Evolutionary conservation across 2,329 filamentous ascomycete genomes (phyloP).

Genomic region (Aspergillus carbonarius): DNA sequence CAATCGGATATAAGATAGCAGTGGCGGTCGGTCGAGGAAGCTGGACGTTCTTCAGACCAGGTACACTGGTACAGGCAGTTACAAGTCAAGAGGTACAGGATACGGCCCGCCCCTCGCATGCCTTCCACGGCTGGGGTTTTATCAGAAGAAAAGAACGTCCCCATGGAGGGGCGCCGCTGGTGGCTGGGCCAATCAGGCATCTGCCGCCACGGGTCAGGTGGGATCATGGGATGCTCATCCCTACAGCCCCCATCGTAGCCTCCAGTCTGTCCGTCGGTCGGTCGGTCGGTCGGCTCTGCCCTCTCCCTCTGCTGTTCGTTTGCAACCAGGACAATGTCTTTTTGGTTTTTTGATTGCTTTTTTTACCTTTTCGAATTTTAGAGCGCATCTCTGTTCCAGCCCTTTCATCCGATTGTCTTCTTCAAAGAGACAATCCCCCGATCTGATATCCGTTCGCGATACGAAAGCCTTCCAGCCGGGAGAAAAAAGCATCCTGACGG

Average conservation of each 20-base stretch:
- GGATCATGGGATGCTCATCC: conserved; percentile 5
- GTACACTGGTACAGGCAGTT: background rate
- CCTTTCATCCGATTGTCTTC: too few species aligned
- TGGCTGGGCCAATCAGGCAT: conserved; percentile 5
- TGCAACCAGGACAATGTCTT: background rate
- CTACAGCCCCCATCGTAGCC: background rate
- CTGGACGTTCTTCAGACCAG: background rate
- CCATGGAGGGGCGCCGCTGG: background rate
- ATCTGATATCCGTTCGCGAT: too few species aligned
- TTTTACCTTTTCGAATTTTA: too few species aligned
- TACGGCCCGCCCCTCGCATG: conserved; percentile 8
- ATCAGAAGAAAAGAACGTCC: background rate
- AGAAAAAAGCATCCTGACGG: background rate
- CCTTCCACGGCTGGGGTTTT: conserved; percentile 6
- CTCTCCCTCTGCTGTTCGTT: background rate
- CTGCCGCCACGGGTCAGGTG: conserved; percentile 5
- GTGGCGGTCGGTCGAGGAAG: too few species aligned
- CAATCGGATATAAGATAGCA: background rate
- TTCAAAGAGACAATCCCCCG: too few species aligned
- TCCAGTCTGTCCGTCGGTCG: background rate
- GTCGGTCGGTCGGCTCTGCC: too few species aligned
- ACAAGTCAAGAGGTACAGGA: conserved; percentile 1
- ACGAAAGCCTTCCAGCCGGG: background rate
- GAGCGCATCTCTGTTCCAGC: background rate
- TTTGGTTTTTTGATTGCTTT: too few species aligned